Conservation (phyloP, 768 basidiomycete genomes). For the Boletus pseudo-olivaceus region DNA sequence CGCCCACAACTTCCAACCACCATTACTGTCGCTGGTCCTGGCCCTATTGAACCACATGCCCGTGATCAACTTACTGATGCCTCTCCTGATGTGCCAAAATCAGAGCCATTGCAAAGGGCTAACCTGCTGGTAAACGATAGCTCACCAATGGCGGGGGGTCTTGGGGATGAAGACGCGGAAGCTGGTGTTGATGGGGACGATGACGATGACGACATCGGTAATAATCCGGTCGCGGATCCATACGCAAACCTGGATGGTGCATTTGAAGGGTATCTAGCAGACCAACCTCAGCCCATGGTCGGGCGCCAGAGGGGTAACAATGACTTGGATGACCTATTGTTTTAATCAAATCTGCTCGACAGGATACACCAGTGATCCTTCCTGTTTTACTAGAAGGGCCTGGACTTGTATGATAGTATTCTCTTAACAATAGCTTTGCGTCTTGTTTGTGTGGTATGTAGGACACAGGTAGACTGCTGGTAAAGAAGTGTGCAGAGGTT, state of each 20-base stretch:
- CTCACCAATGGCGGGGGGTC: slow-evolving; percentile 1
- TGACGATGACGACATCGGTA: slow-evolving; percentile 41
- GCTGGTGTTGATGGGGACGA: slow-evolving; percentile 34
- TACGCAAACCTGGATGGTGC: slow-evolving; percentile 81
- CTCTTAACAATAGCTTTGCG: neutral
- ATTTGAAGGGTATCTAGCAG: slow-evolving; percentile 69
- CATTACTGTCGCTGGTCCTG: slow-evolving; percentile 60
- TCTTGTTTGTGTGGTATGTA: slow-evolving; percentile 11
- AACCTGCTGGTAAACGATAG: slow-evolving; percentile 21
- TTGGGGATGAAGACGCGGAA: slow-evolving; percentile 24
- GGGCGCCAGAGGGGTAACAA: slow-evolving; percentile 38
- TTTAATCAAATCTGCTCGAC: slow-evolving; percentile 32
- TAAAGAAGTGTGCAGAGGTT: neutral
- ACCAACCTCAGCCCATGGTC: slow-evolving; percentile 65
- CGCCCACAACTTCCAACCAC: slow-evolving; percentile 46
- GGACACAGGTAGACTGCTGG: neutral
- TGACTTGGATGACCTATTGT: slow-evolving; percentile 67
- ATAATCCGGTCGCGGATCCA: slow-evolving; percentile 50
- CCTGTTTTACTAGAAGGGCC: neutral
- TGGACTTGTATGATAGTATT: slow-evolving; percentile 2
- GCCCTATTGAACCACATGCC: slow-evolving; percentile 28
- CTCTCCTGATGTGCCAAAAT: slow-evolving; percentile 27
- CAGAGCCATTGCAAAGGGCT: slow-evolving; percentile 24
- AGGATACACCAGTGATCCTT: neutral
- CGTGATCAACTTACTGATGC: slow-evolving; percentile 26